phyloP scores from a whole-genome alignment of 2,329 filamentous ascomycete species.

The Colletotrichum sp. region DNA sequence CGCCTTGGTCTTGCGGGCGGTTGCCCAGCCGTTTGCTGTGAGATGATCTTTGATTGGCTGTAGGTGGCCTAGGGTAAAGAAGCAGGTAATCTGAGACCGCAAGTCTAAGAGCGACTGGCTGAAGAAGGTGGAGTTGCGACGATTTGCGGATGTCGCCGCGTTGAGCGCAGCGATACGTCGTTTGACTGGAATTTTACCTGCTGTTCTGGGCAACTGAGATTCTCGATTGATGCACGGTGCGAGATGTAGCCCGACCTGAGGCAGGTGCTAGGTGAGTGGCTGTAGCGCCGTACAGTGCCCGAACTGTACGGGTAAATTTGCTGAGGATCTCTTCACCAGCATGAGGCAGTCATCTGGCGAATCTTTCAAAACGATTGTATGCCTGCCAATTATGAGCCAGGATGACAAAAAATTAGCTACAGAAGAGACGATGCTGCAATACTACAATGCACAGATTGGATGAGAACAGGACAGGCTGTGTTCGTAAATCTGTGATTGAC shows the following conservation, averaged over 20 bases:
- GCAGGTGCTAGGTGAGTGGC: neutral
- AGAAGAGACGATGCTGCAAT: neutral
- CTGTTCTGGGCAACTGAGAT: conserved; percentile 4
- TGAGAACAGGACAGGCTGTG: neutral
- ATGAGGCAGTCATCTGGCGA: neutral
- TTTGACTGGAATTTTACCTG: conserved; percentile 9
- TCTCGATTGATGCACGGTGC: conserved; percentile 9
- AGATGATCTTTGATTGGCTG: neutral
- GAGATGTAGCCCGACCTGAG: neutral
- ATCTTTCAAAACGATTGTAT: neutral
- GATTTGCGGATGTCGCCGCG: neutral
- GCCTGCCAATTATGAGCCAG: neutral
- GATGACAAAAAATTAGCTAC: neutral
- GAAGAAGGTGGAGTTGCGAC: neutral
- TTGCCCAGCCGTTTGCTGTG: neutral
- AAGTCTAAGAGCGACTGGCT: neutral
- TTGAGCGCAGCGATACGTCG: neutral
- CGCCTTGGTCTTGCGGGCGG: neutral
- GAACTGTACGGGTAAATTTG: neutral
- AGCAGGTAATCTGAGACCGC: neutral
- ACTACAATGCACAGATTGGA: neutral
- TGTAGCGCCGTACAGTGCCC: neutral
- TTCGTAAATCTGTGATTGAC: neutral
- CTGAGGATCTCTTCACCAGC: neutral
- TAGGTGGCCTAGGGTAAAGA: neutral